Evolutionary conservation across 2,329 filamentous ascomycete species (phyloP).

Genomic region (Byssoonygena ceratinophila): DNA sequence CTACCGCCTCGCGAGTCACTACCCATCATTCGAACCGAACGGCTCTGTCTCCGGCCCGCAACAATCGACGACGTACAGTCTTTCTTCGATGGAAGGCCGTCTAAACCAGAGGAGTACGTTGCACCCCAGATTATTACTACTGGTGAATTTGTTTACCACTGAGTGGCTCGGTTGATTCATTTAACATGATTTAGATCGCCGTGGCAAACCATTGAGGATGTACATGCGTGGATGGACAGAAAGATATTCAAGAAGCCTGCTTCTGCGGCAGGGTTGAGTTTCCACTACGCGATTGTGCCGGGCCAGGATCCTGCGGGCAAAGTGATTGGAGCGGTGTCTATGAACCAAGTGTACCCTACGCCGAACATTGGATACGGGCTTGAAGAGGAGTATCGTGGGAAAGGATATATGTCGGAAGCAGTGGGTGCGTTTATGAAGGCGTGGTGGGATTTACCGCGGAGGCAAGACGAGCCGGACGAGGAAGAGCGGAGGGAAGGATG

Average conservation of each 20-base stretch:
- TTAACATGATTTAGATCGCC: background rate
- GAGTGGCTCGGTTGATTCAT: too few species aligned
- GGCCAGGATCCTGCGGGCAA: slow-evolving; percentile 7
- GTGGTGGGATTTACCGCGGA: slow-evolving; percentile 16
- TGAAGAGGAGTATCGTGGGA: slow-evolving; percentile 9
- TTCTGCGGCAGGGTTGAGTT: slow-evolving; percentile 2
- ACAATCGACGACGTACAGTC: slow-evolving; percentile 3
- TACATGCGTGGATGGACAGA: slow-evolving; percentile 7
- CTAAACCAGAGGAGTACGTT: background rate
- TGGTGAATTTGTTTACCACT: too few species aligned
- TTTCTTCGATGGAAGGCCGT: background rate
- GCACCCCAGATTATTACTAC: too few species aligned
- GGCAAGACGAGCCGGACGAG: background rate
- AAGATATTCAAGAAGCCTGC: slow-evolving; percentile 12
- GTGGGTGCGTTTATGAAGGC: slow-evolving; percentile 8
- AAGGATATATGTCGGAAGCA: slow-evolving; percentile 16
- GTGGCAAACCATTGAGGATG: background rate
- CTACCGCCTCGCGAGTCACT: slow-evolving; percentile 6
- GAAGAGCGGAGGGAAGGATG: background rate
- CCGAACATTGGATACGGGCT: slow-evolving; percentile 16
- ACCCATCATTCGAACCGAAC: slow-evolving; percentile 10
- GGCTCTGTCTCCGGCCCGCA: slow-evolving; percentile 8
- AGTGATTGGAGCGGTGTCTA: slow-evolving; percentile 13
- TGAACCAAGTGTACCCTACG: slow-evolving; percentile 13
- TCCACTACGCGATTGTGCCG: slow-evolving; percentile 11